Conservation (phyloP, 768 basidiomycete species). For the Udeniomyces megalosporus region DNA sequence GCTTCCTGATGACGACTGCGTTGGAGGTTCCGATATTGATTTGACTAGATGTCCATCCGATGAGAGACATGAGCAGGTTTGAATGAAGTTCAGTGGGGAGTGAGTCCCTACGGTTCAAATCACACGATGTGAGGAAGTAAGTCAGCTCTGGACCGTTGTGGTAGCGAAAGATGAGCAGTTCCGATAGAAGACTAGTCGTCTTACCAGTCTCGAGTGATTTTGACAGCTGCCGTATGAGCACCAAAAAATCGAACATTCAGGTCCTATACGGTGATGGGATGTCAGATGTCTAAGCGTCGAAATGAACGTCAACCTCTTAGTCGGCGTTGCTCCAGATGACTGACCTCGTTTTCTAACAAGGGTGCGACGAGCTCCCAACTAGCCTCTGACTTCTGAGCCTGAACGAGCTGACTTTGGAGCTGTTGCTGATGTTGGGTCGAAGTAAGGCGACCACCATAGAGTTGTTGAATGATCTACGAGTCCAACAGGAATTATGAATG, state of each 20-base stretch:
- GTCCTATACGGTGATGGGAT: too few species aligned
- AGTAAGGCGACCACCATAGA: slow-evolving; percentile 5
- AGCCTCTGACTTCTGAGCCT: slow-evolving; percentile 31
- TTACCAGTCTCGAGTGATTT: slow-evolving; percentile 83
- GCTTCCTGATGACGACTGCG: slow-evolving; percentile 63
- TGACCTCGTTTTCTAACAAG: slow-evolving; percentile 42
- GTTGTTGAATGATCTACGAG: slow-evolving; percentile 14
- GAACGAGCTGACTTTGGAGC: slow-evolving; percentile 18
- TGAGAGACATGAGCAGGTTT: slow-evolving; percentile 46
- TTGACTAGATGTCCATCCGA: slow-evolving; percentile 54
- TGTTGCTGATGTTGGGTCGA: slow-evolving; percentile 16
- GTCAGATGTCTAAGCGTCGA: background rate
- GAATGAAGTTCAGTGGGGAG: slow-evolving; percentile 49
- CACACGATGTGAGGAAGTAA: too few species aligned
- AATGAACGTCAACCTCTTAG: background rate
- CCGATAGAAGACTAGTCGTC: slow-evolving; percentile 7
- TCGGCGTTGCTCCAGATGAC: background rate
- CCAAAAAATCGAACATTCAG: slow-evolving; percentile 86
- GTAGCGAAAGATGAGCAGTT: background rate
- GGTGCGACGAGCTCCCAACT: slow-evolving; percentile 76
- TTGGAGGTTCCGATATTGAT: slow-evolving; percentile 25
- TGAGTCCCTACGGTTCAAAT: slow-evolving; percentile 43
- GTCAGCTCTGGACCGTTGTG: background rate
- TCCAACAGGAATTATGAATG: background rate
- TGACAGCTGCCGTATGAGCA: slow-evolving; percentile 82